Evolutionary conservation across 164 flowering plant species (phyloP).

Genomic region (Umbilicus rupestris): DNA sequence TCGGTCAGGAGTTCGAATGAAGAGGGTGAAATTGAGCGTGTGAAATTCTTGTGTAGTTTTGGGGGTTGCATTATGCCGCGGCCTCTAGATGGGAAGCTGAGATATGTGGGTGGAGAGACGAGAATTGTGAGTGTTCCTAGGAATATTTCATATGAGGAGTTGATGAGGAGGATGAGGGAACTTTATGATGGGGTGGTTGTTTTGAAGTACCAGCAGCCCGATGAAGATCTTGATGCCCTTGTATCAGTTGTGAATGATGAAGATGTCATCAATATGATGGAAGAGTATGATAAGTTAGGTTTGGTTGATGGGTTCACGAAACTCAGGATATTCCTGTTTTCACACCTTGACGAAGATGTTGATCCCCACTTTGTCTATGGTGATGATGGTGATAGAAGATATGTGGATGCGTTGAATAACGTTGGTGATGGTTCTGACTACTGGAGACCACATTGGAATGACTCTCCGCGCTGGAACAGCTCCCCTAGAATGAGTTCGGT

Average conservation of each 20-base stretch:
- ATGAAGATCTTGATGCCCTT: conserved; percentile 45
- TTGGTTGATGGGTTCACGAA: not conserved
- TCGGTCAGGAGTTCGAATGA: not conserved
- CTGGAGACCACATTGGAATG: conserved; percentile 1
- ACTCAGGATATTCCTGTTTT: conserved; percentile 2
- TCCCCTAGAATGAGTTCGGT: conserved; percentile 6
- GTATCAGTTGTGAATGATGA: conserved; percentile 47
- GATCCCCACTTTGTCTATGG: not conserved
- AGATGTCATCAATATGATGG: conserved; percentile 11
- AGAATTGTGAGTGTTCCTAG: conserved; percentile 43
- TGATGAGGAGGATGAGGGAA: conserved; percentile 42
- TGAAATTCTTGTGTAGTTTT: conserved; percentile 54
- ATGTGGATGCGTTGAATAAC: conserved; percentile 6
- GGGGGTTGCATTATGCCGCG: conserved; percentile 47
- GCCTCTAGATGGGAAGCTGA: conserved; percentile 37
- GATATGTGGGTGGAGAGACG: conserved; percentile 55
- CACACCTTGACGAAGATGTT: not conserved
- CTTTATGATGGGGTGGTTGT: conserved; percentile 36
- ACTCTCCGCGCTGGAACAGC: not conserved
- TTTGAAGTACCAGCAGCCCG: conserved; percentile 39
- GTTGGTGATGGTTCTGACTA: conserved; percentile 3
- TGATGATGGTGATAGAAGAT: conserved; percentile 3
- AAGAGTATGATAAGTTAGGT: conserved; percentile 6
- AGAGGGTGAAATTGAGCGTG: not conserved
- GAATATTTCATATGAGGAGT: conserved; percentile 33